Conservation (phyloP, 768 basidiomycete species). For the Leccinum fibrillosum region DNA sequence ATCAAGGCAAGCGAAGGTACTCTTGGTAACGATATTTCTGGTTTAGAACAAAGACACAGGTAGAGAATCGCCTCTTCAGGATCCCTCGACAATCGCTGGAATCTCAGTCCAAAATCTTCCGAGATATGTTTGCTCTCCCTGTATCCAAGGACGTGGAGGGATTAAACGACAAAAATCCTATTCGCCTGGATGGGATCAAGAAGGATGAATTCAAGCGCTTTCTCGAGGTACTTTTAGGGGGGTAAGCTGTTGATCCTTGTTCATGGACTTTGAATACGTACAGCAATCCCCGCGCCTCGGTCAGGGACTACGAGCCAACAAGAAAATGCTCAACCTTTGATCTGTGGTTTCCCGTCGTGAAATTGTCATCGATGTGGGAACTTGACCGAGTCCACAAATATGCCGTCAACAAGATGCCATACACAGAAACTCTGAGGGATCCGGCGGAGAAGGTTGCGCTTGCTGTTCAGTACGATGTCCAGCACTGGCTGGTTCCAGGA, state of each 20-base stretch:
- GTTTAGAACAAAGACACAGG: conserved; percentile 13
- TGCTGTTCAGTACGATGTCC: conserved; percentile 30
- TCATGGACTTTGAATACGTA: background rate
- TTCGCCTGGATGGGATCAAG: conserved; percentile 21
- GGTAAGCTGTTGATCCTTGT: conserved; percentile 3
- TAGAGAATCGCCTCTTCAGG: conserved; percentile 27
- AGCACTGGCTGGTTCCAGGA: conserved; percentile 33
- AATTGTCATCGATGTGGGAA: conserved; percentile 39
- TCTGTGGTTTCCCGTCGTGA: conserved; percentile 39
- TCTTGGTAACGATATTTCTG: background rate
- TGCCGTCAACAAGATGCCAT: conserved; percentile 30
- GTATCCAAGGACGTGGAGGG: conserved; percentile 14
- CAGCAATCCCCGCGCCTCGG: background rate
- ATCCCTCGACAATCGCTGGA: conserved; percentile 25
- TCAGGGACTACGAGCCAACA: background rate
- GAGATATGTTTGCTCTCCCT: conserved; percentile 26
- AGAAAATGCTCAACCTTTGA: conserved; percentile 4
- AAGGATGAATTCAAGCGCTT: conserved; percentile 25
- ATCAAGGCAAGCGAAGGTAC: conserved; percentile 1
- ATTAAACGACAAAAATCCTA: conserved; percentile 18
- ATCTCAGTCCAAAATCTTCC: conserved; percentile 24
- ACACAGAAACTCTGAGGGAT: background rate
- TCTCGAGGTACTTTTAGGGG: conserved; percentile 21
- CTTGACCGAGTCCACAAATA: conserved; percentile 29
- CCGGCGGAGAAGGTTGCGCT: conserved; percentile 30